These are phyloP conservation scores for Phytophthora colocasiae DNA, from an alignment of 352 stramenopile genomes.

Conservation along the genomic window DNA sequence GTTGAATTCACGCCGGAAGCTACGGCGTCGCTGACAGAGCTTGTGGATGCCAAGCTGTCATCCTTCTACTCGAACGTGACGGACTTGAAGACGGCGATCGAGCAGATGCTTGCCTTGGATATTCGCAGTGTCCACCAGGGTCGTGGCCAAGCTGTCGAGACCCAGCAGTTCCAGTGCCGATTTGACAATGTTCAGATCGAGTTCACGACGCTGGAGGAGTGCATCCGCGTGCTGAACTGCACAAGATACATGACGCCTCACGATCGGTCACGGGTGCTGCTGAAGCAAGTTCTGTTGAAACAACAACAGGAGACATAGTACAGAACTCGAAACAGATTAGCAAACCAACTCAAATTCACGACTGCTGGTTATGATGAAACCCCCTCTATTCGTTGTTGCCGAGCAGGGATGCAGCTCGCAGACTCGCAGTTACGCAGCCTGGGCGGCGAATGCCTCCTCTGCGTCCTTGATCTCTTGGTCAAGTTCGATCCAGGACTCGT, in stretches of 20 bases:
- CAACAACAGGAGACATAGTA: slow-evolving; percentile 28
- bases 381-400: slow-evolving; percentile 17
- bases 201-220: slow-evolving; percentile 76
- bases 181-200: slow-evolving; percentile 81
- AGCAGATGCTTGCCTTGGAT: slow-evolving; percentile 85
- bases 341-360: slow-evolving; percentile 25
- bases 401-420: slow-evolving; percentile 12
- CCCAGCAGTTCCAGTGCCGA: slow-evolving; percentile 73
- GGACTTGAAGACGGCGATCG: slow-evolving; percentile 67
- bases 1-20: slow-evolving; percentile 68
- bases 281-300: slow-evolving; percentile 33
- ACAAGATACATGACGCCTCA: slow-evolving; percentile 38
- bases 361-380: slow-evolving; percentile 16
- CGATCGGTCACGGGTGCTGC: slow-evolving; percentile 32
- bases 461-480: slow-evolving; percentile 96
- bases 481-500: slow-evolving; percentile 98
- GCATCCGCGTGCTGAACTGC: slow-evolving; percentile 71
- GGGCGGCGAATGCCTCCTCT: slow-evolving; percentile 37
- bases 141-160: slow-evolving; percentile 58
- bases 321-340: slow-evolving; percentile 3
- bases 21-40: slow-evolving; percentile 39
- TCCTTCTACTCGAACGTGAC: slow-evolving; percentile 70
- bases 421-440: slow-evolving; percentile 20
- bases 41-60: slow-evolving; percentile 54
- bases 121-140: slow-evolving; percentile 86